Evolutionary conservation across 2,329 filamentous ascomycete species (phyloP).

Genomic region (Verticillium nonalfalfae): DNA sequence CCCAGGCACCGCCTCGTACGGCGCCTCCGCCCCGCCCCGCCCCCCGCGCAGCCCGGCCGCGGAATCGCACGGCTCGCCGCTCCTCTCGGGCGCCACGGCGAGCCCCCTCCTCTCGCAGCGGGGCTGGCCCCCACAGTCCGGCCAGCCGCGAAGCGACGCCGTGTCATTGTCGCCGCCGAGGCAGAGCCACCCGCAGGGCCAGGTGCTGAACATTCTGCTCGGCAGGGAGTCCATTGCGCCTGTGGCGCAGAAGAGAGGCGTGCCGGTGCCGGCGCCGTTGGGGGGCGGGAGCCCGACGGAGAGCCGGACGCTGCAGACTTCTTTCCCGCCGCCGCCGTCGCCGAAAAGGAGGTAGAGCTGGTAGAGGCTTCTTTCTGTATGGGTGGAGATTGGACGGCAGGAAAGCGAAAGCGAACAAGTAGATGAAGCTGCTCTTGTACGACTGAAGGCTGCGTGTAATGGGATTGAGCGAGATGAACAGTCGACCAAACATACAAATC

Average conservation of each 20-base stretch:
- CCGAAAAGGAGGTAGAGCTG: conserved; percentile 10
- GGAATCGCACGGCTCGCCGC: conserved; percentile 6
- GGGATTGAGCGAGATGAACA: too few relatives aligned
- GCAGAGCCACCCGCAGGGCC: background rate
- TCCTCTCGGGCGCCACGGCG: conserved; percentile 6
- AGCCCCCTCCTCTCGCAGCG: conserved; percentile 12
- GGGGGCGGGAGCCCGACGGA: conserved; percentile 25
- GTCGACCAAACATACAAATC: too few relatives aligned
- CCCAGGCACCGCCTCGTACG: background rate
- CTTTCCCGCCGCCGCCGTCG: conserved; percentile 32
- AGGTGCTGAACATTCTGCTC: background rate
- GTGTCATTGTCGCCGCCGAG: background rate
- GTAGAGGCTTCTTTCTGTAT: too few relatives aligned
- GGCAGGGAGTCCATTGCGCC: background rate
- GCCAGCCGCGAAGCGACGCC: background rate
- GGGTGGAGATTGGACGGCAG: conserved; percentile 2
- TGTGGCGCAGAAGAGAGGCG: conserved; percentile 5
- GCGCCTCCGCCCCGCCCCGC: conserved; percentile 18
- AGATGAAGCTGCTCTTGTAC: background rate
- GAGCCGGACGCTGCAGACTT: conserved; percentile 25
- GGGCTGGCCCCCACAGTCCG: background rate
- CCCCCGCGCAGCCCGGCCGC: conserved; percentile 14
- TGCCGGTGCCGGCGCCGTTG: conserved; percentile 3
- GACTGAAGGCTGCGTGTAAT: background rate
- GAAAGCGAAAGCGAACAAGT: background rate